Evolutionary conservation across 108 stramenopile genomes (phyloP), one percentile per base, ranked within the genome.

Genomic region (Cyclotella sp.): DNA sequence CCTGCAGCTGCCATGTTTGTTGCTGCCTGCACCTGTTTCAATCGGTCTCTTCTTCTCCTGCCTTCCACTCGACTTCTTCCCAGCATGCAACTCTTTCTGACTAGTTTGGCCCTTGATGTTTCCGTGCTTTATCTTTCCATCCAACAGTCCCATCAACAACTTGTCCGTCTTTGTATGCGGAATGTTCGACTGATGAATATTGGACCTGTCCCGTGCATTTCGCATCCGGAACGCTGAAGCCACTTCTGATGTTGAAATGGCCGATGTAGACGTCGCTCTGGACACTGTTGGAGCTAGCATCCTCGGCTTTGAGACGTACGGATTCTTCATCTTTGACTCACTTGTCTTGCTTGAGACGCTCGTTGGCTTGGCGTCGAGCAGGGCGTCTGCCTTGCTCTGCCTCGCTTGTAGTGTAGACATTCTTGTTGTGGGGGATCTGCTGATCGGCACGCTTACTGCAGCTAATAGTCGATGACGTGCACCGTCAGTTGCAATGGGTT

Each of bases 341-440:
- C 6, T 34, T 6, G 34, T 34, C 34, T 34, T 34, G 7, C 29
- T 9, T 1, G 60, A 10, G 34, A 34, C 30, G n/a, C 60, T 29
- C 1, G 60, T 39, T 15, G 29, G 29, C 8, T 29, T 61, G 29
- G 60, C 34, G 12, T 61, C 34, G 60, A 61, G 60, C 11, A 61
- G 34, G 60, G 60, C 60, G n/a, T 61, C 34, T 16, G 60, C 60
- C 60, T 61, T 61, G 60, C 30, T 4, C 34, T 61, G 60, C 34
- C 60, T 16, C 7, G 60, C 29, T 13, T 13, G 12, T 0, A 39
- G 60, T 61, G 60, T 34, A 6, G 34, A 30, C 60, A 61, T 61
- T 30, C 14, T 57, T 49, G 47, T n/a, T n/a, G n/a, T n/a, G n/a
- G n/a, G n/a, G n/a, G n/a, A n/a, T n/a, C n/a, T n/a, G n/a, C n/a